phyloP scores from a whole-genome alignment of 1,284 basidiomycete species.

The Leucoagaricus sp. region DNA sequence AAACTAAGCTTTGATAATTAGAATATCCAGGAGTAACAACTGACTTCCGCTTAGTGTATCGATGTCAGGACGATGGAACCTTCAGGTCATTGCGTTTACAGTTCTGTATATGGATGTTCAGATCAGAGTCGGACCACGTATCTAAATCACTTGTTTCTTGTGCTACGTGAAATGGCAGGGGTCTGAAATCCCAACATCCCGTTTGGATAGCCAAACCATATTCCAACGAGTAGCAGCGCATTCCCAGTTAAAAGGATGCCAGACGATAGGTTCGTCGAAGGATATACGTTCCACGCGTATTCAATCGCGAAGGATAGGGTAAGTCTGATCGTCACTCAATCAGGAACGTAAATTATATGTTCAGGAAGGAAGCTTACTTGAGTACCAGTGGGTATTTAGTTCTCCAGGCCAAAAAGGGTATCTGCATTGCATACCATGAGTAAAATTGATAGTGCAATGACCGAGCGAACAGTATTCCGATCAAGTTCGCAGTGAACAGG shows the following conservation, averaged over 20 bases:
- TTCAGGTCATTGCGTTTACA: too few relatives aligned
- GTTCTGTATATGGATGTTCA: too few relatives aligned
- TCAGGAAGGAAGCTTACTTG: conserved; percentile 49
- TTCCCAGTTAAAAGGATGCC: conserved; percentile 62
- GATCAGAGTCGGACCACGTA: too few relatives aligned
- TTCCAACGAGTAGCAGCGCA: conserved; percentile 56
- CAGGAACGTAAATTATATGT: background rate
- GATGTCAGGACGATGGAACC: too few relatives aligned
- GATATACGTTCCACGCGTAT: conserved; percentile 88
- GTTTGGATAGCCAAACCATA: conserved; percentile 48
- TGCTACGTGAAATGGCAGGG: background rate
- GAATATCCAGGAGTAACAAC: too few relatives aligned
- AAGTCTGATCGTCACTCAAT: conserved; percentile 48
- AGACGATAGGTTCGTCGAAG: conserved; percentile 78
- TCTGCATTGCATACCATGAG: conserved; percentile 94
- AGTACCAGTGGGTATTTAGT: conserved; percentile 62
- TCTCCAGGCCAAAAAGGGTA: conserved; percentile 85
- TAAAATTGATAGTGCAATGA: conserved; percentile 99
- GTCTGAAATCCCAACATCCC: conserved; percentile 11
- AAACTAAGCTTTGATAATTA: too few relatives aligned
- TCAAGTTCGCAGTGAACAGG: conserved; percentile 89
- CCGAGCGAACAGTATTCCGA: conserved; percentile 92
- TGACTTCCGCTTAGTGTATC: too few relatives aligned
- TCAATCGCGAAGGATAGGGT: conserved; percentile 67
- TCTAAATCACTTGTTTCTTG: background rate